Percentiles rank a stretch among this genome's conserved stretches.
Conservation (phyloP, 768 basidiomycete genomes). For the Pulveroboletus sp. region DNA sequence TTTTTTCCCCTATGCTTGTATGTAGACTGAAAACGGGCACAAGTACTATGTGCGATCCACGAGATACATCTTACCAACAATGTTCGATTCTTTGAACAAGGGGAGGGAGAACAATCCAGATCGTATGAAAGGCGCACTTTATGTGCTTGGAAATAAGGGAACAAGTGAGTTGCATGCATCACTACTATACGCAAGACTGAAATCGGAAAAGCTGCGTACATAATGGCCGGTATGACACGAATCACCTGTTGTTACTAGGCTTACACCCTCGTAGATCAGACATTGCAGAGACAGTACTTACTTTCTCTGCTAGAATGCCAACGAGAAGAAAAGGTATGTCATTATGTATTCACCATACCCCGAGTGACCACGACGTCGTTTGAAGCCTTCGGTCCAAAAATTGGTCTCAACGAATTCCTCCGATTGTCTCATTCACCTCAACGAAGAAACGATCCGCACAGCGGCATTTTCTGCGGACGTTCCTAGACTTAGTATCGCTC, state of each 20-base stretch:
- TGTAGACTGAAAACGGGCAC: slow-evolving; percentile 11
- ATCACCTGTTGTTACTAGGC: slow-evolving; percentile 5
- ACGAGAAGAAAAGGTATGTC: slow-evolving; percentile 76
- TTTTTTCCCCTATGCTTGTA: neutral
- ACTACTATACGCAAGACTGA: slow-evolving; percentile 2
- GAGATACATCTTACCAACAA: slow-evolving; percentile 55
- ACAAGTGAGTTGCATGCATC: slow-evolving; percentile 43
- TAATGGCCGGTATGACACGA: slow-evolving; percentile 56
- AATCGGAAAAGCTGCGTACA: slow-evolving; percentile 53
- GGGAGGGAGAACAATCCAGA: slow-evolving; percentile 88
- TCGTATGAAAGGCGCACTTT: slow-evolving; percentile 92
- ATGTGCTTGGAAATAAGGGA: slow-evolving; percentile 72
- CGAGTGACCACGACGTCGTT: slow-evolving; percentile 48
- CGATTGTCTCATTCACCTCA: slow-evolving; percentile 58
- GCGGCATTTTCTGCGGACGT: slow-evolving; percentile 54
- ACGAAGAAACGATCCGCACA: slow-evolving; percentile 64
- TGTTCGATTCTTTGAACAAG: slow-evolving; percentile 61
- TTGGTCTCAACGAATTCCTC: slow-evolving; percentile 45
- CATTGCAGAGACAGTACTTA: slow-evolving; percentile 56
- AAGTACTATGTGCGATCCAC: slow-evolving; percentile 75
- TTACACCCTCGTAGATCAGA: slow-evolving; percentile 44
- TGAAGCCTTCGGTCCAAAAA: slow-evolving; percentile 17
- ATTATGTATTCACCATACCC: slow-evolving; percentile 16
- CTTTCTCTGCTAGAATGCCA: slow-evolving; percentile 69
- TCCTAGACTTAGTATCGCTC: slow-evolving; percentile 45